Conservation (phyloP, 2,329 filamentous ascomycete species). For the Diaporthe sp. region DNA sequence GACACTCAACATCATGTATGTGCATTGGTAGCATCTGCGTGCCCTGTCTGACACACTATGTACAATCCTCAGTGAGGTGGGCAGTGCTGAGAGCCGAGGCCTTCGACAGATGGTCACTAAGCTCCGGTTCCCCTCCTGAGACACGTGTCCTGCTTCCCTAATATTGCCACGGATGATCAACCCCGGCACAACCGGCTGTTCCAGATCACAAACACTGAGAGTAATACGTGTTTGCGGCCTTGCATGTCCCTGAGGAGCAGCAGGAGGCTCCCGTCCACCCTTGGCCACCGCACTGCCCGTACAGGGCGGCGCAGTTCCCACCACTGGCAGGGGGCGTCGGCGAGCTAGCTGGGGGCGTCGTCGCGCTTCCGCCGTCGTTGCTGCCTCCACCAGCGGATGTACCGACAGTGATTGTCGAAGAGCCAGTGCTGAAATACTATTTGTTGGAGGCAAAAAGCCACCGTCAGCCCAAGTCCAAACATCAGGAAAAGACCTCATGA, state of each 20-base stretch:
- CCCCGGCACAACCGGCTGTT: background rate
- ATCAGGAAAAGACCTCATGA: too few species aligned
- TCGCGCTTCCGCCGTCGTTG: conserved; percentile 32
- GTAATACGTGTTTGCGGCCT: conserved; percentile 45
- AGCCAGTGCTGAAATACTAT: conserved; percentile 40
- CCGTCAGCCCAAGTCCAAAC: background rate
- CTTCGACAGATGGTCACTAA: background rate
- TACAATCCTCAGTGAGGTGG: background rate
- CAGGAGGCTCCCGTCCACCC: conserved; percentile 52
- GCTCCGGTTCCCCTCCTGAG: background rate
- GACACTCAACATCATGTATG: background rate
- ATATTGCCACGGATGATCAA: background rate
- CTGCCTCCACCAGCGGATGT: conserved; percentile 42
- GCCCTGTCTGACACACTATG: background rate
- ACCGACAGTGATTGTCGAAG: conserved; percentile 13
- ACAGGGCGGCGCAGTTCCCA: conserved; percentile 48
- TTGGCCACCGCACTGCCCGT: conserved; percentile 52
- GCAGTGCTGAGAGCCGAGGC: background rate
- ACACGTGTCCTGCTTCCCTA: background rate
- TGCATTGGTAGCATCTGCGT: background rate
- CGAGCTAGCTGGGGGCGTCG: background rate
- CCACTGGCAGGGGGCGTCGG: conserved; percentile 21
- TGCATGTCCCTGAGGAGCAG: conserved; percentile 52
- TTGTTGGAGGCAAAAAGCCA: conserved; percentile 45
- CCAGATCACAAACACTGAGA: conserved; percentile 6